phyloP scores from a whole-genome alignment of 352 stramenopile genomes.

The Thraustochytrium sp. region DNA sequence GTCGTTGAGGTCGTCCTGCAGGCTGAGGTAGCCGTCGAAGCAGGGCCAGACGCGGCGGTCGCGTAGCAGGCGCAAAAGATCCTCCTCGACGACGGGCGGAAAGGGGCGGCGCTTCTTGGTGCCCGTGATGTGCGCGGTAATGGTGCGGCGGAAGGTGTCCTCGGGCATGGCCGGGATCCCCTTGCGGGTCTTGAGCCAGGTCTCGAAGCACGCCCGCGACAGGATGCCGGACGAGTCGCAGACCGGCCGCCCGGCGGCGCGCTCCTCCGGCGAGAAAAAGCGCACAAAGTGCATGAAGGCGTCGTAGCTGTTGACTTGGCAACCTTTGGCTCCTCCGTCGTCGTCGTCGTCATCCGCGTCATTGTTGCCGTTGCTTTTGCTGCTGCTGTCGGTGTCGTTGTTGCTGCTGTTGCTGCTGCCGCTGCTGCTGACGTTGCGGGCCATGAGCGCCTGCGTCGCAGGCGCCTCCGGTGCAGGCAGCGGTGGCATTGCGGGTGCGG shows the following conservation, averaged over 20 bases:
- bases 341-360: too few species aligned
- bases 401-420: too few species aligned
- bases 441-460: too few species aligned
- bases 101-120: constrained; percentile 29
- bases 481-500: too few species aligned
- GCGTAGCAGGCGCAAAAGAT: not conserved
- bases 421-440: too few species aligned
- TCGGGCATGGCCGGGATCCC: not conserved
- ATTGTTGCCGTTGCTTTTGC: too few species aligned
- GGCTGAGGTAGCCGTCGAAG: constrained; percentile 35
- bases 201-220: constrained; percentile 19
- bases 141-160: constrained; percentile 12
- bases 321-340: too few species aligned
- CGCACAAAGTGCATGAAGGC: constrained; percentile 7
- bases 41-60: constrained; percentile 14
- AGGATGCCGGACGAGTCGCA: constrained; percentile 8
- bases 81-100: not conserved
- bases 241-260: not conserved
- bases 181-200: constrained; percentile 34
- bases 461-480: too few species aligned
- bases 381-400: too few species aligned
- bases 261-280: too few species aligned
- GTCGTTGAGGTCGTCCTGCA: not conserved
- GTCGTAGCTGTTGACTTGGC: constrained; percentile 2
- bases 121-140: constrained; percentile 36